Base-by-base conservation (phyloP, 352 stramenopile species). In the Phytophthora citrophthora region DNA sequence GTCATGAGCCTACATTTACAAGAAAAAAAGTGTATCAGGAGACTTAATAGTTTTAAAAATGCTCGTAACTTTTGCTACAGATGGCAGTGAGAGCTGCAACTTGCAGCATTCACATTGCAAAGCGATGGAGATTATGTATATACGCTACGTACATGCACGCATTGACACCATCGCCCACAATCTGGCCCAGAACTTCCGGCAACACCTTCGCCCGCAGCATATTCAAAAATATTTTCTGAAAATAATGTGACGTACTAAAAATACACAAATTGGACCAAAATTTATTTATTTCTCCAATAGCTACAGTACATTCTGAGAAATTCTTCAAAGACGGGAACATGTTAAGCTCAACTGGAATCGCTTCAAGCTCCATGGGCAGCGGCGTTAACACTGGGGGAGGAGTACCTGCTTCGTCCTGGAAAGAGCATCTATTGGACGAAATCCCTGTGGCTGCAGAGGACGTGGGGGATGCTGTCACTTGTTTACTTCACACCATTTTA, bases 181-280 rank as follows among this genome's bases (percentile, higher is more conserved):
- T 89, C 73, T 94, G 86, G 45, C 64, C 66, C 13, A 95, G 76
- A 52, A 95, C 77, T 39, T 93, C 86, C 8, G 88, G 86, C 48
- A 95, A 62, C 56, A 90, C 81, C 61, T 90, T 90, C 15, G 85
- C 83, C 41, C 88, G 84, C 51, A 95, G 68, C 88, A 95, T 94
- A 6, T 59, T 76, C 27, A 11, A 16, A 1, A 5, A 12, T 20
- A 32, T 16, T 49, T 48, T 38, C 7, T 61, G 29, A 12, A 29
- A 29, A 47, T 47, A 51, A 51, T 51, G 4, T 36, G 44, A 43
- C 36, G 8, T 11, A 13, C 29, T 12, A 34, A 34, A 10, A 32
- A 11, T 13, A 34, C 29, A 34, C 8, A 32, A 32, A 32, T 13
- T 2, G 3, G 29, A 34, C 8, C 29, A 34, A 34, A 34, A 34